A percentile compares a stretch with the other conserved stretches of the same genome.
phyloP scores from a whole-genome alignment of 2,329 filamentous ascomycete species.

The Beauveria sp. region DNA sequence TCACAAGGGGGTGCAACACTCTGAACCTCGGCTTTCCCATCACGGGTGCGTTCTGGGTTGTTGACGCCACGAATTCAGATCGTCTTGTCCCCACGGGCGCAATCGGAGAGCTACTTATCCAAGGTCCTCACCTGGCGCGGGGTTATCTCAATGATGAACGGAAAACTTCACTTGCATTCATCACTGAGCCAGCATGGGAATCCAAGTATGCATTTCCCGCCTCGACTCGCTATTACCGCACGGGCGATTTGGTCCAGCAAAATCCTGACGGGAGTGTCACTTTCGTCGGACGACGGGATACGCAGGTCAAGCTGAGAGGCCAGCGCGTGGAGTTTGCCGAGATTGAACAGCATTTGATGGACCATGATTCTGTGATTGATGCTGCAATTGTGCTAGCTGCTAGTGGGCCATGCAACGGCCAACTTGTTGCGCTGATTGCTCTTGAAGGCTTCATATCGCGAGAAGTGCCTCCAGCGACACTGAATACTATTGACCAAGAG shows the following conservation, averaged over 20 bases:
- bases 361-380: constrained; percentile 1
- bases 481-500: neutral
- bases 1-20: neutral
- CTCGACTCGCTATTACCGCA: constrained; percentile 12
- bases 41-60: constrained; percentile 13
- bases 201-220: neutral
- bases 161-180: constrained; percentile 21
- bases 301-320: constrained; percentile 19
- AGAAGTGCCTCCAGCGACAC: neutral
- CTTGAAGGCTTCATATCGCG: constrained; percentile 2
- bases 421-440: neutral
- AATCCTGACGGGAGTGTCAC: constrained; percentile 12
- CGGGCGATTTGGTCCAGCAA: constrained; percentile 14
- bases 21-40: neutral
- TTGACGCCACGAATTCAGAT: constrained; percentile 13
- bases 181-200: constrained; percentile 7
- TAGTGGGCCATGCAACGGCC: neutral
- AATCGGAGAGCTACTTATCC: constrained; percentile 25
- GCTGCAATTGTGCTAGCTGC: constrained; percentile 3
- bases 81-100: constrained; percentile 17
- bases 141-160: constrained; percentile 36
- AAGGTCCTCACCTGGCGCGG: constrained; percentile 36
- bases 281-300: constrained; percentile 17
- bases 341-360: constrained; percentile 14
- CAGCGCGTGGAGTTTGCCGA: constrained; percentile 18